Conservation (phyloP, 805 yeast species). For the Pichia paraexigua region DNA sequence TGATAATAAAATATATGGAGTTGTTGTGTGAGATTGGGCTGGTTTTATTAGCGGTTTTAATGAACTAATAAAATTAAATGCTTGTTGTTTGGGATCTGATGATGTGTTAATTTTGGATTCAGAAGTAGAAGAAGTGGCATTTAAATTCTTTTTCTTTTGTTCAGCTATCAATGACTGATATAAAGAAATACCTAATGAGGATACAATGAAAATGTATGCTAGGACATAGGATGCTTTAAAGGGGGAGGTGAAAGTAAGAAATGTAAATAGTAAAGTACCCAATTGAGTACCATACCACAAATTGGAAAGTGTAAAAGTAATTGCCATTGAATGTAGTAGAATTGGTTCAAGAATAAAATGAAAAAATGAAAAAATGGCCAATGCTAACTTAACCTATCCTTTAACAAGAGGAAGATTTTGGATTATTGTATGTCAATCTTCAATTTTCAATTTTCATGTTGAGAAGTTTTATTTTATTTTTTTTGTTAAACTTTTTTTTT, state of each 20-base stretch:
- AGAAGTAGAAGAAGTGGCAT: conserved; percentile 19
- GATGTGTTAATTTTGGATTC: conserved; percentile 33
- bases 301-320: conserved; percentile 1
- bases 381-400: too few relatives aligned
- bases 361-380: too few relatives aligned
- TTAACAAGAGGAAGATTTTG: too few relatives aligned
- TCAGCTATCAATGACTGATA: conserved; percentile 39
- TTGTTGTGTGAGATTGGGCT: conserved; percentile 6
- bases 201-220: conserved; percentile 55
- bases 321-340: neutral
- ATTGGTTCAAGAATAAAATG: neutral
- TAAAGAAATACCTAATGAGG: conserved; percentile 69
- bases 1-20: conserved; percentile 58
- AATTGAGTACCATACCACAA: conserved; percentile 56
- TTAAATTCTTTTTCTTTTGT: conserved; percentile 27
- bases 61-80: neutral
- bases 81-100: neutral
- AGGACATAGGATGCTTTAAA: conserved; percentile 45
- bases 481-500: neutral
- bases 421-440: too few relatives aligned
- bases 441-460: neutral
- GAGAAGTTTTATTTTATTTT: neutral
- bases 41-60: conserved; percentile 8
- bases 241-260: conserved; percentile 25
- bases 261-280: conserved; percentile 34